These are phyloP conservation scores for Physcia stellaris DNA, from an alignment of 495 filamentous ascomycete genomes.

Conservation along the genomic window DNA sequence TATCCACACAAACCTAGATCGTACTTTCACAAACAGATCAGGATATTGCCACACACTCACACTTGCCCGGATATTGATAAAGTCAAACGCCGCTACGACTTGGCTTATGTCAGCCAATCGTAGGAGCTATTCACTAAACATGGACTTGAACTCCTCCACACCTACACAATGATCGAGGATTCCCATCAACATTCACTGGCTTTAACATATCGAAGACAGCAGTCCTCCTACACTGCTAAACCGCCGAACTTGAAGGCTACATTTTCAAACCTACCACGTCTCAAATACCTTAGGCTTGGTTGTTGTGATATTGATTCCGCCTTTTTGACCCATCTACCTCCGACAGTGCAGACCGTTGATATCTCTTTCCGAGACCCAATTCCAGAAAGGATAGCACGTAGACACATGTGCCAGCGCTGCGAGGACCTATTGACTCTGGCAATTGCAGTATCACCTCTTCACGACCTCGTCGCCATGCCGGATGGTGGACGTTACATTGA, in stretches of 20 bases:
- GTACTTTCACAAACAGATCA: too few relatives aligned
- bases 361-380: conserved; percentile 12
- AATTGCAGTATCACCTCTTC: conserved; percentile 12
- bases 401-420: conserved; percentile 7
- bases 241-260: conserved; percentile 4
- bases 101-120: too few relatives aligned
- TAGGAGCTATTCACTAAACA: too few relatives aligned
- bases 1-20: too few relatives aligned
- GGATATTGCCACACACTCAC: too few relatives aligned
- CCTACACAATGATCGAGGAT: conserved; percentile 10
- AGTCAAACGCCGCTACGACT: too few relatives aligned
- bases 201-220: conserved; percentile 3
- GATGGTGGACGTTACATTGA: conserved; percentile 2
- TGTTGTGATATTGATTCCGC: conserved; percentile 9
- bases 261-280: conserved; percentile 7
- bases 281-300: conserved; percentile 13
- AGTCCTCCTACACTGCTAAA: neutral
- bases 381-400: conserved; percentile 6
- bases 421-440: conserved; percentile 12
- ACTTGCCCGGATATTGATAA: too few relatives aligned
- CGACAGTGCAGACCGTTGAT: conserved; percentile 9
- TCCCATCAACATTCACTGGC: conserved; percentile 4
- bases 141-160: conserved; percentile 3
- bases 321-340: conserved; percentile 8
- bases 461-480: conserved; percentile 6